Conservation (phyloP, 1,139 yeast genomes). For the Zygosaccharomyces sapae region DNA sequence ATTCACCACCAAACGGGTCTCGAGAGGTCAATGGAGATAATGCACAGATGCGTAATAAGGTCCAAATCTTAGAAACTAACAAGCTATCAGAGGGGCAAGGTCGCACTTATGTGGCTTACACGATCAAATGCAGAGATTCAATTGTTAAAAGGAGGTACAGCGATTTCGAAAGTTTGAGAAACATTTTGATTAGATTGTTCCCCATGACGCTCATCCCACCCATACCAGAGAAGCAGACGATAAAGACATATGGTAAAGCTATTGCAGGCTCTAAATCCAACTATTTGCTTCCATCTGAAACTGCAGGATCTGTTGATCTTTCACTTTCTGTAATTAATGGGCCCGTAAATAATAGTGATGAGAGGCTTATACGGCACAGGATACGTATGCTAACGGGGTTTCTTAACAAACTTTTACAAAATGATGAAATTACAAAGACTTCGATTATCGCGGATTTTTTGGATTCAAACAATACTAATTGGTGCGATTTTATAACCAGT, state of each 20-base stretch:
- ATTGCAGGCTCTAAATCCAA: constrained; percentile 31
- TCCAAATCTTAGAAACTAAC: constrained; percentile 67
- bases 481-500: constrained; percentile 52
- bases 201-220: constrained; percentile 89
- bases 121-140: constrained; percentile 59
- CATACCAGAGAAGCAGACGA: constrained; percentile 80
- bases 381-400: constrained; percentile 33
- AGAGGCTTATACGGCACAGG: constrained; percentile 35
- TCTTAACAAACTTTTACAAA: constrained; percentile 29
- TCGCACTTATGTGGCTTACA: constrained; percentile 73
- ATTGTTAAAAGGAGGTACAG: constrained; percentile 81
- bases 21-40: too few relatives aligned
- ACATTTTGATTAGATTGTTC: constrained; percentile 62
- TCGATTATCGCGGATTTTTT: constrained; percentile 70
- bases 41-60: constrained; percentile 18
- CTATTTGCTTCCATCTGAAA: constrained; percentile 31
- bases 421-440: constrained; percentile 43
- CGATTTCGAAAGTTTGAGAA: constrained; percentile 82
- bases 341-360: constrained; percentile 31
- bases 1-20: constrained; percentile 5
- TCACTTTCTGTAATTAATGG: constrained; percentile 32
- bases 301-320: constrained; percentile 30
- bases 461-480: constrained; percentile 72
- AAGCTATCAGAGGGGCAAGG: constrained; percentile 73
- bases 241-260: constrained; percentile 34